Evolutionary conservation across 2,329 filamentous ascomycete species (phyloP), one percentile per base, ranked within the genome.

Genomic region (Clathrospora elynae): DNA sequence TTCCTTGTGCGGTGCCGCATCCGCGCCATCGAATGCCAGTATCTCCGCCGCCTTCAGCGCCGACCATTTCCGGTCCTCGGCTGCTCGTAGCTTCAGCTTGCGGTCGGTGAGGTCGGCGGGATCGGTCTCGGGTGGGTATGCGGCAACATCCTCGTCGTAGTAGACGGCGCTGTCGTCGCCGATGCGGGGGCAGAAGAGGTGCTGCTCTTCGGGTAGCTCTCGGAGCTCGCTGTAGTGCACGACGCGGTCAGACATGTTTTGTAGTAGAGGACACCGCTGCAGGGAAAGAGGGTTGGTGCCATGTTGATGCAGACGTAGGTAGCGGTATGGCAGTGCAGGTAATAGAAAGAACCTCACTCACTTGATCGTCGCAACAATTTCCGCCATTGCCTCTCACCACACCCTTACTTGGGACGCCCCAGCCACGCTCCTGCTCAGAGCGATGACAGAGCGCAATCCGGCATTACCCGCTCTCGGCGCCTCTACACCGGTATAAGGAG

Each of bases 141-240:
- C 62, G 29, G 62, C 59, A 19, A 72, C 46, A 44, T 78, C 75
- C 61, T 78, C 75, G 42, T 75, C 72, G 52, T 68, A 76, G 56
- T 72, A 76, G 30, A 66, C 46, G 13, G 55, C 51, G 10, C 49
- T 46, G 26, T 72, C 68, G 9, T 70, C 66, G 26, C 62, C 57
- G 13, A 53, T 24, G 39, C 75, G 71, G 11, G 76, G 75, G 53
- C 76, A 78, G 57, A 78, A 78, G 47, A 76, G 73, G 58, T 78
- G 76, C 24, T 71, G 50, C 4, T 71, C 66, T 25, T 61, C 58
- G 29, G 70, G 63, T 6, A 74, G 60, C 20, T 57, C 46, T 53
- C 64, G 57, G 28, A 74, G 66, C 47, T 72, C 60, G 34, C 71
- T 73, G 34, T 30, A 39, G 33, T 36, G 28, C 36, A 30, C 31